Evolutionary conservation across 495 filamentous ascomycete genomes (phyloP).

Genomic region (Neurospora sp.): DNA sequence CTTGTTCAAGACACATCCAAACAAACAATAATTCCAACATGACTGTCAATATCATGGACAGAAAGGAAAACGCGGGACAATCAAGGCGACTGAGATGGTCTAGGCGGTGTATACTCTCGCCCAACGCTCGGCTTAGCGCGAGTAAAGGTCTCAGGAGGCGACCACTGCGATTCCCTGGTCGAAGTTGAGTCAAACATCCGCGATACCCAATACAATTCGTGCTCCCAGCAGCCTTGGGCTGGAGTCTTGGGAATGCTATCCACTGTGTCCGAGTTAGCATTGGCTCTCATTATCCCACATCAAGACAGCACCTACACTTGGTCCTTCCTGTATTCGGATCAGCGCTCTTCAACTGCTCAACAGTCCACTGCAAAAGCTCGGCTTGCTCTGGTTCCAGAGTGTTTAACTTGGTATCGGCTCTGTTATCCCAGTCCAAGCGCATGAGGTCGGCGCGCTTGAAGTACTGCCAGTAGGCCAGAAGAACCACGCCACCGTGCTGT

Average conservation of each 20-base stretch:
- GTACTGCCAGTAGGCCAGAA: constrained; percentile 21
- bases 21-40: background rate
- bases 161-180: constrained; percentile 5
- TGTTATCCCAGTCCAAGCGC: constrained; percentile 10
- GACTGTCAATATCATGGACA: background rate
- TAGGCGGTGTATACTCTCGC: background rate
- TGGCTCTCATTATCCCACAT: background rate
- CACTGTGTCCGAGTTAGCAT: constrained; percentile 5
- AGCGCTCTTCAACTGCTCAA: constrained; percentile 3
- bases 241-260: constrained; percentile 6
- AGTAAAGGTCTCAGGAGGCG: constrained; percentile 12
- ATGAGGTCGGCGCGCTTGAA: constrained; percentile 19
- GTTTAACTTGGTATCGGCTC: constrained; percentile 2
- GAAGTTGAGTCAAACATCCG: constrained; percentile 13
- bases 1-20: background rate
- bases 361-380: constrained; percentile 8
- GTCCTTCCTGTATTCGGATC: background rate
- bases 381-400: constrained; percentile 9
- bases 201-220: constrained; percentile 20
- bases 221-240: constrained; percentile 17
- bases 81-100: background rate
- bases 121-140: constrained; percentile 13
- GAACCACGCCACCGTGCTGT: constrained; percentile 11
- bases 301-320: constrained; percentile 1
- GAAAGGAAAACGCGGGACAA: background rate